Percentiles rank a stretch among this genome's conserved stretches.
phyloP scores from a whole-genome alignment of 441 rosid species.

The Erodium moschatum region DNA sequence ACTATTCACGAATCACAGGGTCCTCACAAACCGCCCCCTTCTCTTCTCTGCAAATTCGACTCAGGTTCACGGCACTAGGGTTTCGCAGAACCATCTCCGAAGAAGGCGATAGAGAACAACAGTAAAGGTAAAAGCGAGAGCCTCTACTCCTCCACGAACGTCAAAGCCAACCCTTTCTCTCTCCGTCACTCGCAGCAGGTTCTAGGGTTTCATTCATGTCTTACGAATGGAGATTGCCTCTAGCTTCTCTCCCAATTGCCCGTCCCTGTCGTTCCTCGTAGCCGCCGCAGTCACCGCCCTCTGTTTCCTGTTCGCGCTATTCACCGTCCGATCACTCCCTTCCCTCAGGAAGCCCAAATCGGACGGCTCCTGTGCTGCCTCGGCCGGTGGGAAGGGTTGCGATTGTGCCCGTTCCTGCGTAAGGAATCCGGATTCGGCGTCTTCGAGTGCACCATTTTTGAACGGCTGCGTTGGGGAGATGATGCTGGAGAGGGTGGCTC shows the following conservation, averaged over 20 bases:
- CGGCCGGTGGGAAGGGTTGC: too few species aligned
- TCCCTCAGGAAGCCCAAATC: too few species aligned
- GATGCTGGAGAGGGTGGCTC: conserved; percentile 28
- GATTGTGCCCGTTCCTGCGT: too few species aligned
- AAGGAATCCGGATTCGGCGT: conserved; percentile 16
- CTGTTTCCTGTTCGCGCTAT: too few species aligned
- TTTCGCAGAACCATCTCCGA: not conserved
- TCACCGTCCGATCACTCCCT: too few species aligned
- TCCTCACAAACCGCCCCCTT: conserved; percentile 1
- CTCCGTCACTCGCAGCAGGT: too few species aligned
- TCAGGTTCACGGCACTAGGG: not conserved
- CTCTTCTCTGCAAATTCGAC: conserved; percentile 12
- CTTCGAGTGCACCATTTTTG: conserved; percentile 16
- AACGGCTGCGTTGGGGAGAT: conserved; percentile 32
- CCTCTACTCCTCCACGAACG: too few species aligned
- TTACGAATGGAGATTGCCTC: conserved; percentile 42
- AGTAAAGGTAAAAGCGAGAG: too few species aligned
- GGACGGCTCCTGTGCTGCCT: too few species aligned
- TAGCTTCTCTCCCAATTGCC: conserved; percentile 18
- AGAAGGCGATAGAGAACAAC: too few species aligned
- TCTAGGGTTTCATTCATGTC: conserved; percentile 54
- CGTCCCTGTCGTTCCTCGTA: conserved; percentile 27
- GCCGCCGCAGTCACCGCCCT: conserved; percentile 22
- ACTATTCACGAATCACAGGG: conserved; percentile 8
- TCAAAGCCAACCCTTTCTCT: too few species aligned